A percentile compares a stretch with the other conserved stretches of the same genome.
phyloP scores from a whole-genome alignment of 2,329 filamentous ascomycete species.

The Hypoxylon rubiginosum region DNA sequence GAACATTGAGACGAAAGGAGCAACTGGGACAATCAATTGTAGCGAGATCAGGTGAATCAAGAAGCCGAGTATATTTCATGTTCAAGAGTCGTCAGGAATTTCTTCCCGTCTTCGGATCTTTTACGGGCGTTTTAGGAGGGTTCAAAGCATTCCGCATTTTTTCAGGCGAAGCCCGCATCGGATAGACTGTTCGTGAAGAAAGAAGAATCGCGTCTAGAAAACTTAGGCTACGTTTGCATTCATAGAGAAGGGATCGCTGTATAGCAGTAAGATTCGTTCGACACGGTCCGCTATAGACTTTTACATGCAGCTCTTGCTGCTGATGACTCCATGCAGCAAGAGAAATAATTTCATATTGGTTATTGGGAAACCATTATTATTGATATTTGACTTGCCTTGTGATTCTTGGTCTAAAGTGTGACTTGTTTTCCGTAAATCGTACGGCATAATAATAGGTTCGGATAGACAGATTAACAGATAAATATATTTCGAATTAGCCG shows the following conservation, averaged over 20 bases:
- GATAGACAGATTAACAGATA: too few relatives aligned
- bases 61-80: background rate
- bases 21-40: background rate
- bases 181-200: background rate
- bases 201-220: background rate
- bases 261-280: background rate
- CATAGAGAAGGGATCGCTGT: background rate
- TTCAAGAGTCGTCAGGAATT: background rate
- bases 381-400: background rate
- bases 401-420: too few relatives aligned
- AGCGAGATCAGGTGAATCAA: background rate
- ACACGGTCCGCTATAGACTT: background rate
- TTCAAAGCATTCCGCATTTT: background rate
- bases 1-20: conserved; percentile 30
- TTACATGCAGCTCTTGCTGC: background rate
- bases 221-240: background rate
- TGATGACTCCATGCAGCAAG: background rate
- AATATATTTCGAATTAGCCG: too few relatives aligned
- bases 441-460: too few relatives aligned
- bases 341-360: background rate
- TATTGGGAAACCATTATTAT: background rate
- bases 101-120: background rate
- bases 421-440: too few relatives aligned
- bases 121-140: background rate
- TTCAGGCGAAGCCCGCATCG: background rate